Evolutionary conservation across 2,329 filamentous ascomycete species (phyloP).

Genomic region (Paraconiothyrium sp.): DNA sequence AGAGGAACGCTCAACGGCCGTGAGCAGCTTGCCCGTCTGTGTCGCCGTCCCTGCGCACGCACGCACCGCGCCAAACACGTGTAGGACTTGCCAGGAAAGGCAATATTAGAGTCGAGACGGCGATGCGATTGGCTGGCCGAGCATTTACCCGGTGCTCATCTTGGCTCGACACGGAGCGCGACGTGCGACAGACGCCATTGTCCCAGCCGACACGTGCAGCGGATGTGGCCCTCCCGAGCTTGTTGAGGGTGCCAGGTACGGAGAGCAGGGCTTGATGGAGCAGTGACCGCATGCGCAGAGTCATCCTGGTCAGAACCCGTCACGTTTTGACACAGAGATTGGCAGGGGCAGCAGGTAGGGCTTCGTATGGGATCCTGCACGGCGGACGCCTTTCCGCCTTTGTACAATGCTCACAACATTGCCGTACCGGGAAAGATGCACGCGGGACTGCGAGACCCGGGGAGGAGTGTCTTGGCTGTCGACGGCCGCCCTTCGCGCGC

Average conservation of each 20-base stretch:
- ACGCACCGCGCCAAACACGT: neutral
- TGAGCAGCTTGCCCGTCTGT: conserved; percentile 18
- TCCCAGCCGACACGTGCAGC: neutral
- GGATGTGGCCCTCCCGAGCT: neutral
- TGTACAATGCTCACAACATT: neutral
- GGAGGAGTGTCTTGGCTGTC: neutral
- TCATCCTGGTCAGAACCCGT: neutral
- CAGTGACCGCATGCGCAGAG: neutral
- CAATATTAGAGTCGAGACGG: neutral
- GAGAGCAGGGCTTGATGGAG: neutral
- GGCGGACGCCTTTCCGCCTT: neutral
- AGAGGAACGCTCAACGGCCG: conserved; percentile 17
- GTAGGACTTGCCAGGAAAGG: neutral
- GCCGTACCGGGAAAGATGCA: neutral
- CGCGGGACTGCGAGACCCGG: neutral
- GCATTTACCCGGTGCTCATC: conserved; percentile 1
- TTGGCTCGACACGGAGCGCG: neutral
- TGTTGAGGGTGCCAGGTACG: neutral
- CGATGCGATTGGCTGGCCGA: neutral
- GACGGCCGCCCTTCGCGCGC: neutral
- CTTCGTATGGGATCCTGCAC: neutral
- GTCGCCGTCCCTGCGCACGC: neutral
- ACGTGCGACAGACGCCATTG: conserved; percentile 8
- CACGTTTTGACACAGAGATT: neutral
- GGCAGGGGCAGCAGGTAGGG: neutral